Evolutionary conservation across 257 asterid species (phyloP), one percentile per base, ranked within the genome.

Genomic region (Rhazya stricta): DNA sequence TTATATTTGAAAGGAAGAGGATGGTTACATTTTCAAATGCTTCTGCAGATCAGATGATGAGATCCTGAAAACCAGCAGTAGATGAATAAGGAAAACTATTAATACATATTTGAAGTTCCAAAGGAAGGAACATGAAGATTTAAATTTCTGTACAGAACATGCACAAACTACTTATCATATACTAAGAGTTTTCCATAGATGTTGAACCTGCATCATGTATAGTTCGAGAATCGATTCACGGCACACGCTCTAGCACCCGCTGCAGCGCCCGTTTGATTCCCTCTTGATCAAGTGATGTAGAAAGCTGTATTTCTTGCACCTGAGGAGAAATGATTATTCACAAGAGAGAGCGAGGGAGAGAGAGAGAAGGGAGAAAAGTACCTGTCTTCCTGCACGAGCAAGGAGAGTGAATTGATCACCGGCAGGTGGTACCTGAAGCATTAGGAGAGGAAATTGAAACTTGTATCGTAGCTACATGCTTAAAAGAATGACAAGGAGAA

Each of bases 371-470:
- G 19, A 25, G 45, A 29, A 71, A 29, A 78, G 43, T 88, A 79
- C 98, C 93, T 91, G 98, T 84, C 98, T 88, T 50, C 98, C 98
- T 45, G 98, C 98, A 74, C 97, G 95, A 84, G 98, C 98, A 56
- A 92, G 97, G 72, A 94, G 95, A 41, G 88, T 90, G 83, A 88
- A 91, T 71, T 89, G 87, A 73, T 92, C 87, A 43, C 95, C 93
- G 8, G 32, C 48, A 15, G 97, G 96, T 30, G 95, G 97, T 74
- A 91, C 95, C 97, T 94, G 87, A 50, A 34, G 53, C 67, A 81
- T 61, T 10, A 18, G 30, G 50, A 69, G 69, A 66, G 67, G 61
- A 50, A 29, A 78, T 70, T 46, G 60, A 37, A 73, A 42, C 37
- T 58, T 74, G 71, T 63, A 50, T 15, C 48, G 3, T 3, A 41